Conservation (phyloP, 164 flowering plant genomes). For the Malania oleifera region DNA sequence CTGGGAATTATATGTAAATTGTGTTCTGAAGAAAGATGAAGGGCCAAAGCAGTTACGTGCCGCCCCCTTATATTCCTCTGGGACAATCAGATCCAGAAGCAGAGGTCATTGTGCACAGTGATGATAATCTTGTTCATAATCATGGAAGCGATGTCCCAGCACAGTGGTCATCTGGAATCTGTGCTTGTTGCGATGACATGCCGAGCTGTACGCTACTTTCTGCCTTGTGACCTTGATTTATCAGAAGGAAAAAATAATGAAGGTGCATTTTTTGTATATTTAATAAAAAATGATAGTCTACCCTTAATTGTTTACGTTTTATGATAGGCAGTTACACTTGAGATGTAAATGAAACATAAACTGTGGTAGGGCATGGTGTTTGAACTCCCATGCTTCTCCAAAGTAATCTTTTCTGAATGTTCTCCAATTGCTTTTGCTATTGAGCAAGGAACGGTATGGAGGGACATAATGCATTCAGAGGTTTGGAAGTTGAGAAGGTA, state of each 20-base stretch:
- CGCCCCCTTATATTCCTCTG: constrained; percentile 71
- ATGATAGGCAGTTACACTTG: no score
- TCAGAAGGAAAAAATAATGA: constrained; percentile 30
- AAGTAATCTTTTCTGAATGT: no score
- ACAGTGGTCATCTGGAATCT: constrained; percentile 93
- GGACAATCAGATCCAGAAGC: constrained; percentile 50
- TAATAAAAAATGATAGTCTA: neutral
- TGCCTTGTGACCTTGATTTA: constrained; percentile 55
- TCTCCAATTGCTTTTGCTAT: no score
- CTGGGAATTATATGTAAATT: neutral
- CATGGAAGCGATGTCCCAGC: constrained; percentile 17
- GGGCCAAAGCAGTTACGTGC: constrained; percentile 46
- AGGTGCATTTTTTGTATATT: constrained; percentile 42
- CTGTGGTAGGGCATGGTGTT: no score
- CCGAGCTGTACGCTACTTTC: constrained; percentile 89
- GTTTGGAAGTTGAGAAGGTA: no score
- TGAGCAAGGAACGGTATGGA: no score
- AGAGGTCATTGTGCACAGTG: constrained; percentile 17
- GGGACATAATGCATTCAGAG: no score
- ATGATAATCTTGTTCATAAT: constrained; percentile 15
- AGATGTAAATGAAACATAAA: no score
- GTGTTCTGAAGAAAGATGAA: constrained; percentile 32
- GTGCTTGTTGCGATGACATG: constrained; percentile 94
- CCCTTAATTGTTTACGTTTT: no score
- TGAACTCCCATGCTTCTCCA: no score